Evolutionary conservation across 1,284 basidiomycete genomes (phyloP), one percentile per base, ranked within the genome.

Genomic region (Trichosporon sp.): DNA sequence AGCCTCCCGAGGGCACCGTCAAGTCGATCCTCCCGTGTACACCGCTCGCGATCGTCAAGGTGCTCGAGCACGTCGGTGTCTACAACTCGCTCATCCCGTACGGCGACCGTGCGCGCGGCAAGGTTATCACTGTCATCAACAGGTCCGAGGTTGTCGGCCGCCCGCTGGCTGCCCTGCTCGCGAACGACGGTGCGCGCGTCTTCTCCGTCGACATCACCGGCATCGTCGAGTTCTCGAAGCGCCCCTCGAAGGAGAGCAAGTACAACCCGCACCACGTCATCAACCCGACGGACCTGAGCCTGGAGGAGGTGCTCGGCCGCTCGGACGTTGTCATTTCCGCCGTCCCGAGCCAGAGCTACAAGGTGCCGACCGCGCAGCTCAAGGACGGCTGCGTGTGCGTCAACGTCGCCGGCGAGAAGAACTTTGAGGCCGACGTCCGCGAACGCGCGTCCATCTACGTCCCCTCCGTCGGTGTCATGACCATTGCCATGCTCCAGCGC

Each of bases 371-470:
- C 2, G 88, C 88, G 64, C 90, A 88, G 87, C 86, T 99, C 75
- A 96, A 96, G 84, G 92, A 95, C 75, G 96, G 95, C 2, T 95
- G 94, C 74, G 85, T 96, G 1, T 95, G 93, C 76, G 85, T 98
- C 71, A 98, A 98, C 79, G 92, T 99, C 62, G 91, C 93, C 29
- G 90, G 92, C 3, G 95, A 97, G 78, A 98, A 96, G 86, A 99
- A 99, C 83, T 99, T 98, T 79, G 93, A 97, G 80, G 89, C 89
- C 71, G 91, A 97, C 79, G 91, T 98, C 21, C 87, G 93, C 73
- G 93, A 95, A 63, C 92, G 94, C 86, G 93, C 93, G 12, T 93
- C 93, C 3, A 86, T 98, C 74, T 96, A 96, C 81, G 87, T 96
- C 72, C 95, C 95, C 15, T 91, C 93, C 3, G 93, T 99, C 31